Evolutionary conservation across 164 flowering plant species (phyloP).

Genomic region (Dillenia suffruticosa): DNA sequence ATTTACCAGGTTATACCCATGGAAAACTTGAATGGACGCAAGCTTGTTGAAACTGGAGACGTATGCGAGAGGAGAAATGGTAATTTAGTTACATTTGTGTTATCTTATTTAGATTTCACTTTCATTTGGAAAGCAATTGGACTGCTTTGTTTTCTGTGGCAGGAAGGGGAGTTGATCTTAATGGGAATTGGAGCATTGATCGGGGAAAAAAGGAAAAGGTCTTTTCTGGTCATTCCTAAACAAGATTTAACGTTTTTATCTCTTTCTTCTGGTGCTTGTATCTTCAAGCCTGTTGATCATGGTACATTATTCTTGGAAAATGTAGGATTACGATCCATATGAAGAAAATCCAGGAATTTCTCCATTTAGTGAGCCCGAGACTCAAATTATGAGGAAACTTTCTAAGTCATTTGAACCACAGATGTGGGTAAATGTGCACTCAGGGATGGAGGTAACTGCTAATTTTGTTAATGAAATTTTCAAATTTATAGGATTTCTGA

Average conservation of each 20-base stretch:
- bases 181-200: slow-evolving; percentile 98
- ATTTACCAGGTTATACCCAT: slow-evolving; percentile 78
- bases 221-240: slow-evolving; percentile 1
- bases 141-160: slow-evolving; percentile 23
- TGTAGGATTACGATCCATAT: slow-evolving; percentile 92
- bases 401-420: slow-evolving; percentile 84
- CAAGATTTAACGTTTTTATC: background rate
- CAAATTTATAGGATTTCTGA: background rate
- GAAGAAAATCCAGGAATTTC: slow-evolving; percentile 96
- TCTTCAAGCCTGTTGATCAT: background rate
- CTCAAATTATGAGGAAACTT: slow-evolving; percentile 86
- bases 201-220: slow-evolving; percentile 99
- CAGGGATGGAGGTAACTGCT: slow-evolving; percentile 90
- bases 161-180: slow-evolving; percentile 99
- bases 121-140: background rate
- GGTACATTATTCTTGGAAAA: slow-evolving; percentile 8
- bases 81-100: slow-evolving; percentile 18
- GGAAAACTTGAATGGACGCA: slow-evolving; percentile 94
- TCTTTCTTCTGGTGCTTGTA: background rate
- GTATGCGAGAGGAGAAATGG: slow-evolving; percentile 98
- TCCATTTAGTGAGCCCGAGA: slow-evolving; percentile 97
- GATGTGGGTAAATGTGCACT: slow-evolving; percentile 92
- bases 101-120: background rate
- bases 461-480: too few species aligned
- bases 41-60: slow-evolving; percentile 91